These are phyloP conservation scores for Alternaria arbusti DNA, from an alignment of 2,329 filamentous ascomycete species.

Conservation along the genomic window DNA sequence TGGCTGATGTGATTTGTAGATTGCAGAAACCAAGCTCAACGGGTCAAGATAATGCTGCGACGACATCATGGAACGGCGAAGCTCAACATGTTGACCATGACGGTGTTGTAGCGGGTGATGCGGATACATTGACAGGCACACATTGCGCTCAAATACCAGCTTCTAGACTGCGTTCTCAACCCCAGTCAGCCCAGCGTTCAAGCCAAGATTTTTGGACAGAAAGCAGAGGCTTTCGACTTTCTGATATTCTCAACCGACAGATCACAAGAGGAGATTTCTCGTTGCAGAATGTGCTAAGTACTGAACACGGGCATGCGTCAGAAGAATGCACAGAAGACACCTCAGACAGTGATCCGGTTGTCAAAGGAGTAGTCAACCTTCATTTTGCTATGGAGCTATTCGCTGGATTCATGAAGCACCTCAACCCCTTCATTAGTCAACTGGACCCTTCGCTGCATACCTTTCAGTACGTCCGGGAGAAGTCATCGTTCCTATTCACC, in stretches of 20 bases:
- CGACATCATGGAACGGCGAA: rapidly evolving
- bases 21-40: background rate
- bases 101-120: background rate
- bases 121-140: rapidly evolving
- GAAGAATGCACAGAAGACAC: background rate
- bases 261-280: background rate
- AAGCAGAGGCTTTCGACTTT: background rate
- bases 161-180: background rate
- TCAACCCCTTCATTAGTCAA: conserved; percentile 2
- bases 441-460: background rate
- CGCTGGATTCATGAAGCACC: background rate
- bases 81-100: background rate
- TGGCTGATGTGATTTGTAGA: background rate
- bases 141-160: background rate
- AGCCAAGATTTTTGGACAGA: background rate
- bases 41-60: rapidly evolving
- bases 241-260: background rate
- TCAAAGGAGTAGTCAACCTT: background rate
- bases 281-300: background rate
- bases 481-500: background rate
- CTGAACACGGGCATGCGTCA: background rate
- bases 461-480: background rate
- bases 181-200: background rate
- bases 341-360: background rate
- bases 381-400: background rate